Evolutionary conservation across 176 grass and related monocot genomes (phyloP).

Genomic region (Zoysia pacifica): DNA sequence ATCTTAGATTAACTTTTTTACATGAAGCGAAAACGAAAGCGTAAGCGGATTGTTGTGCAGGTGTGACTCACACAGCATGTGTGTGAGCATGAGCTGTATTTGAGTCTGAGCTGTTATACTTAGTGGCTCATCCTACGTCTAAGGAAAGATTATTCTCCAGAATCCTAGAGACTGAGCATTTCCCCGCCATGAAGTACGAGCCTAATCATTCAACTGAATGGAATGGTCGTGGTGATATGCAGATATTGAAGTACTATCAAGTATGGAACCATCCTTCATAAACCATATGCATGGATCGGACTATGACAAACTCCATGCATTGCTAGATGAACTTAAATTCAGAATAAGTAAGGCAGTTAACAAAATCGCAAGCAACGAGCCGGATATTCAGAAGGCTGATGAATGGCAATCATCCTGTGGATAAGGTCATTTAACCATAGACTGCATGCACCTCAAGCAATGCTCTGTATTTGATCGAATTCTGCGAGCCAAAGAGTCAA

Average conservation of each 20-base stretch:
- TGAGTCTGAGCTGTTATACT: too few species aligned
- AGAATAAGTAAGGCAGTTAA: slow-evolving; percentile 29
- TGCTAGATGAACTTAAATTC: background rate
- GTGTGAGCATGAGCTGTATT: too few species aligned
- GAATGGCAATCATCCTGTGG: background rate
- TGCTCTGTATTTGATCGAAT: background rate
- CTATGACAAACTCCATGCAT: slow-evolving; percentile 10
- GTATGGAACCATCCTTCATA: slow-evolving; percentile 20
- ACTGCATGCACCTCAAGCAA: background rate
- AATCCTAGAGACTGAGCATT: background rate
- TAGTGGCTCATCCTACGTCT: background rate
- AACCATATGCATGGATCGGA: slow-evolving; percentile 37
- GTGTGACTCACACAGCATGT: too few species aligned
- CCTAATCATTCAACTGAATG: slow-evolving; percentile 20
- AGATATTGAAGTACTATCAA: too few species aligned
- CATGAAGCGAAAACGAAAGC: too few species aligned
- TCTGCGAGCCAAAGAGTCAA: slow-evolving; percentile 5
- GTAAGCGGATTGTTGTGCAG: too few species aligned
- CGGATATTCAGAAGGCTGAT: slow-evolving; percentile 12
- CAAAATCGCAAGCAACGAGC: slow-evolving; percentile 33
- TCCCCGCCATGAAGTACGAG: background rate
- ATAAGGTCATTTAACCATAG: background rate
- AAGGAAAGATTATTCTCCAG: slow-evolving; percentile 22
- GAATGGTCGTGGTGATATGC: background rate
- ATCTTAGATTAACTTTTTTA: too few species aligned